Evolutionary conservation across 176 grass and related monocot species (phyloP).

Genomic region (Oryza glaberrima): DNA sequence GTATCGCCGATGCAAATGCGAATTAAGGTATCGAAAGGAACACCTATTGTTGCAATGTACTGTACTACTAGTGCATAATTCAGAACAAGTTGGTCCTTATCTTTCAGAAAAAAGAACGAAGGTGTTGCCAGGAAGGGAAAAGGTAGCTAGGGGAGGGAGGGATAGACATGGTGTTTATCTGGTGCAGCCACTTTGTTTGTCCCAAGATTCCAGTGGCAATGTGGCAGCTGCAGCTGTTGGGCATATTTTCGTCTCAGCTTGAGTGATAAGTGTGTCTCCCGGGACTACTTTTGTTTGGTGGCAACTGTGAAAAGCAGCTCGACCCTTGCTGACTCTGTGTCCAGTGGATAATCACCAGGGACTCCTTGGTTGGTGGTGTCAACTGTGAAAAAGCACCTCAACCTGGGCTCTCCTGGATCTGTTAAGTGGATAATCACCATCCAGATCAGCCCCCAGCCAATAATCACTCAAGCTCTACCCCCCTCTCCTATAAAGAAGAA

Average conservation of each 20-base stretch:
- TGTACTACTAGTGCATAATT: background rate
- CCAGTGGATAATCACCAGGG: too few species aligned
- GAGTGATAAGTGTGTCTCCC: background rate
- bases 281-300: background rate
- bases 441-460: background rate
- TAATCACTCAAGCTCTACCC: background rate
- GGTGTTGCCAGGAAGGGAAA: conserved; percentile 8
- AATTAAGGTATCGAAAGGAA: conserved; percentile 6
- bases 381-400: too few species aligned
- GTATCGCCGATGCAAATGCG: background rate
- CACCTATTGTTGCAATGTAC: background rate
- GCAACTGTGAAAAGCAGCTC: background rate
- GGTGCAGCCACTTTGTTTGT: background rate
- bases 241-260: background rate
- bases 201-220: background rate
- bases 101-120: background rate
- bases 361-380: too few species aligned
- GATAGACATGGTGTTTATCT: background rate
- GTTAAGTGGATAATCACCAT: background rate
- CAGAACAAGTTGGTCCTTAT: background rate
- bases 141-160: background rate
- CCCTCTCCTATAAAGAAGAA: background rate
- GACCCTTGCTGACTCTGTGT: background rate
- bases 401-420: too few species aligned
- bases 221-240: background rate